phyloP scores from a whole-genome alignment of 768 basidiomycete genomes.

The Tricholoma flavovirens region DNA sequence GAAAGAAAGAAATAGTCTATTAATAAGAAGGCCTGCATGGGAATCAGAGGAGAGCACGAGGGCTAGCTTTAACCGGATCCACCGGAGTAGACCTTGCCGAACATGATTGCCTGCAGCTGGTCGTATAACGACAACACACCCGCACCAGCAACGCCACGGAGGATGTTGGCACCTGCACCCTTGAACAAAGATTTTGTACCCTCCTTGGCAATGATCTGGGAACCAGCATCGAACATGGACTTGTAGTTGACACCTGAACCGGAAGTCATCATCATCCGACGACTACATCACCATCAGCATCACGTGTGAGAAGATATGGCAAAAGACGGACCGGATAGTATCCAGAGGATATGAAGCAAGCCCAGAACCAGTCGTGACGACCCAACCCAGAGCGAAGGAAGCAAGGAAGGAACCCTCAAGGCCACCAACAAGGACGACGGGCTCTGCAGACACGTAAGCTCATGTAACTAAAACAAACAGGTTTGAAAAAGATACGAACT shows the following conservation, averaged over 20 bases:
- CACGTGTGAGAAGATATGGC: background rate
- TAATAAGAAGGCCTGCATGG: constrained; percentile 14
- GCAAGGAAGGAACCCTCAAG: constrained; percentile 96
- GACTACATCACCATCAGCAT: constrained; percentile 47
- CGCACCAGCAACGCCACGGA: constrained; percentile 99
- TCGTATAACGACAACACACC: constrained; percentile 99
- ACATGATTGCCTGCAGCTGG: constrained; percentile 93
- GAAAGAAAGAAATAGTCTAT: constrained; percentile 33
- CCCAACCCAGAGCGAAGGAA: constrained; percentile 97
- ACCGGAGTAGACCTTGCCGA: constrained; percentile 99
- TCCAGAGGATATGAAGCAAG: constrained; percentile 95
- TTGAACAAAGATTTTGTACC: constrained; percentile 96
- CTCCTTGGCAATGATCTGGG: constrained; percentile 92
- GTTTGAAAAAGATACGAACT: constrained; percentile 45
- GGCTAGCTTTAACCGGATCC: constrained; percentile 45
- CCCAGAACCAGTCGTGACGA: constrained; percentile 99
- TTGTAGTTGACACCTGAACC: constrained; percentile 96
- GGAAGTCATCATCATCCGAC: constrained; percentile 99
- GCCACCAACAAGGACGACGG: constrained; percentile 93
- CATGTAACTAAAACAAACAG: constrained; percentile 8
- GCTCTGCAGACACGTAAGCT: constrained; percentile 50
- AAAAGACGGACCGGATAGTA: constrained; percentile 66
- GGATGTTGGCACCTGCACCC: constrained; percentile 93
- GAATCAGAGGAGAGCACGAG: constrained; percentile 15
- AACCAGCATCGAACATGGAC: constrained; percentile 96